These are phyloP conservation scores for Penicillium sp. DNA, from an alignment of 2,329 filamentous ascomycete genomes.

Conservation along the genomic window DNA sequence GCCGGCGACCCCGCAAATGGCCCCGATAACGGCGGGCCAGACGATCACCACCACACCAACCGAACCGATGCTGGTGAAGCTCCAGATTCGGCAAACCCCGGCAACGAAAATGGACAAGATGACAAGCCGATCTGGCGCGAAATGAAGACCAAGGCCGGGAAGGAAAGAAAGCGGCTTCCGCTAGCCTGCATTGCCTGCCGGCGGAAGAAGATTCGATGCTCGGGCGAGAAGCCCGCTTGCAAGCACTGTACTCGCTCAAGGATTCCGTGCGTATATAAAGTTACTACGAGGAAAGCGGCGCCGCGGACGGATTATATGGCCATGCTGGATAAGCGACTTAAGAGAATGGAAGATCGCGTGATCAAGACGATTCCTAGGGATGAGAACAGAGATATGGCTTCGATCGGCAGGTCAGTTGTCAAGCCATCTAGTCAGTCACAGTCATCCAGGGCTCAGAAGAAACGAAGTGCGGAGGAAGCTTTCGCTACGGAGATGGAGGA, in stretches of 20 bases:
- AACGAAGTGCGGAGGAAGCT: constrained; percentile 78
- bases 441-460: constrained; percentile 61
- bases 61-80: constrained; percentile 21
- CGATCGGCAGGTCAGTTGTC: constrained; percentile 73
- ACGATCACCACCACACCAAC: constrained; percentile 15
- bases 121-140: constrained; percentile 69
- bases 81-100: constrained; percentile 25
- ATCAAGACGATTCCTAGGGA: constrained; percentile 91
- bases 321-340: constrained; percentile 92
- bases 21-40: constrained; percentile 18
- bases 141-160: constrained; percentile 85
- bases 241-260: constrained; percentile 90
- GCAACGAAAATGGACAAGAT: constrained; percentile 49
- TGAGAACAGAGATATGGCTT: constrained; percentile 63
- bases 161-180: constrained; percentile 87
- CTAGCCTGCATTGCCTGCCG: constrained; percentile 93
- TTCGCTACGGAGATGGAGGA: constrained; percentile 75
- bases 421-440: constrained; percentile 66
- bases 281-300: constrained; percentile 87
- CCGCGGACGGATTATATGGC: constrained; percentile 98
- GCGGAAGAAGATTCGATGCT: constrained; percentile 96
- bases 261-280: constrained; percentile 96
- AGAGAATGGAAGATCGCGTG: constrained; percentile 95
- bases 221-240: constrained; percentile 94
- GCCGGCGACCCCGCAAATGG: constrained; percentile 20